A percentile compares a stretch with the other conserved stretches of the same genome.
These are phyloP conservation scores for Sporothrix brasiliensis DNA, from an alignment of 2,329 filamentous ascomycete species.

Conservation along the genomic window DNA sequence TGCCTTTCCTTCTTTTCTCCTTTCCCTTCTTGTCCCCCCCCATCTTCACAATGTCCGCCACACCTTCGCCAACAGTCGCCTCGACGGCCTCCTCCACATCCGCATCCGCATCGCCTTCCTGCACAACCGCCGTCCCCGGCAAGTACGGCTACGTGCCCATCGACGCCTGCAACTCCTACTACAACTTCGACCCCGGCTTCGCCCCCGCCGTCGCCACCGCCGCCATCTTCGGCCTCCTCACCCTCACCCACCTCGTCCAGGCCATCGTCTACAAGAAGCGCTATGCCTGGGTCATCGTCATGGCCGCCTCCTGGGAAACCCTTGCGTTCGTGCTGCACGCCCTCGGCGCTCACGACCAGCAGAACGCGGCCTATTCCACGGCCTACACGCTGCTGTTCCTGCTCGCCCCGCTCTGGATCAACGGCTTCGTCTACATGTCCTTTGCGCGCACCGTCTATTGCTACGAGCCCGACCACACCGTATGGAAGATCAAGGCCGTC, in stretches of 20 bases:
- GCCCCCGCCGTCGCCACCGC: constrained; percentile 39
- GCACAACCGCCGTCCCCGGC: constrained; percentile 33
- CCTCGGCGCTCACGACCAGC: constrained; percentile 46
- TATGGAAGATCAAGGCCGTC: constrained; percentile 42
- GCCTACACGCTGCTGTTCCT: constrained; percentile 46
- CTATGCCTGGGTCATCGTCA: constrained; percentile 46
- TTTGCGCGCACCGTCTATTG: constrained; percentile 48
- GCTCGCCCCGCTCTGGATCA: constrained; percentile 51
- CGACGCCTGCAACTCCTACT: constrained; percentile 40
- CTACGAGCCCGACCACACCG: constrained; percentile 43
- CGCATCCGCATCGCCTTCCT: neutral
- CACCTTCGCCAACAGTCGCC: neutral
- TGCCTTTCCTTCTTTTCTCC: constrained; percentile 12
- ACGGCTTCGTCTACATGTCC: constrained; percentile 52
- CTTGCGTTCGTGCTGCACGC: constrained; percentile 46
- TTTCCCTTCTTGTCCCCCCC: neutral
- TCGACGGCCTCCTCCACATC: constrained; percentile 19
- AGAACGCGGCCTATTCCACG: constrained; percentile 42
- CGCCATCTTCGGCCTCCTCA: constrained; percentile 39
- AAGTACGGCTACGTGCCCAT: constrained; percentile 39
- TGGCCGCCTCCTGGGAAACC: constrained; percentile 47
- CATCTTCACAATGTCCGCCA: constrained; percentile 5
- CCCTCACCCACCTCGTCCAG: constrained; percentile 37
- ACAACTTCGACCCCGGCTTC: constrained; percentile 40
- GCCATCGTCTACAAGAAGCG: constrained; percentile 37